Base-by-base conservation (phyloP, 2,329 filamentous ascomycete genomes). In the Fusarium austroafricanum region DNA sequence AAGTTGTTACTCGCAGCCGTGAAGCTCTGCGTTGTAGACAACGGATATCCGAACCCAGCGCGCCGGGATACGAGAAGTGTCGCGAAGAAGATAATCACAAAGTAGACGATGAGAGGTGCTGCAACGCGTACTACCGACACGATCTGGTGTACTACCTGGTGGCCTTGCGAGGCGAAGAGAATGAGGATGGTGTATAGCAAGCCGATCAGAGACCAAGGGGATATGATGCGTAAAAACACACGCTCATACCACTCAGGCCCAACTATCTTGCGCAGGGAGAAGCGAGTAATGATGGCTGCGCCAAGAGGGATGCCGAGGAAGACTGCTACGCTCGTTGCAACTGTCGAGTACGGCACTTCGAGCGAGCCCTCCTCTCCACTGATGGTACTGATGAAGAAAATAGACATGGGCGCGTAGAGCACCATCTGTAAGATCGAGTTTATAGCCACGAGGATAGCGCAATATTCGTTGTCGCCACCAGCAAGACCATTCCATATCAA, bases 1-100 rank as follows among this genome's bases (percentile, higher is more conserved):
- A 97, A 97, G 76, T 97, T 97, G 75, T 97, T 97, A 76, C 93
- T 97, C 2, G 92, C 92, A 0, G 93, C 94, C 0, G 92, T 96
- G 73, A 97, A 96, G 75, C 92, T 94, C 79, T 96, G 93, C 3
- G 93, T 95, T 12, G 86, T 84, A 2, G 86, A 85, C 1, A 94
- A 76, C 35, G 84, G 84, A 75, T 96, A 96, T 0, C 87, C 88
- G 60, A 94, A 94, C 0, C 92, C 91, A n/a, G 90, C 79, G n/a
- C 83, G 84, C 47, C 84, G 83, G 5, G 88, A 85, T 3, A 89
- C 79, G 42, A 81, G 82, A 2, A 96, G 81, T 0, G 92, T 96
- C 3, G 83, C 72, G 46, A 88, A 87, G 81, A 97, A 97, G 56
- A 96, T 87, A 62, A 90, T 78, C 2, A 88, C 71, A 73, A 97